These are phyloP conservation scores for Penicillium sp. DNA, from an alignment of 2,329 filamentous ascomycete genomes.

Conservation along the genomic window DNA sequence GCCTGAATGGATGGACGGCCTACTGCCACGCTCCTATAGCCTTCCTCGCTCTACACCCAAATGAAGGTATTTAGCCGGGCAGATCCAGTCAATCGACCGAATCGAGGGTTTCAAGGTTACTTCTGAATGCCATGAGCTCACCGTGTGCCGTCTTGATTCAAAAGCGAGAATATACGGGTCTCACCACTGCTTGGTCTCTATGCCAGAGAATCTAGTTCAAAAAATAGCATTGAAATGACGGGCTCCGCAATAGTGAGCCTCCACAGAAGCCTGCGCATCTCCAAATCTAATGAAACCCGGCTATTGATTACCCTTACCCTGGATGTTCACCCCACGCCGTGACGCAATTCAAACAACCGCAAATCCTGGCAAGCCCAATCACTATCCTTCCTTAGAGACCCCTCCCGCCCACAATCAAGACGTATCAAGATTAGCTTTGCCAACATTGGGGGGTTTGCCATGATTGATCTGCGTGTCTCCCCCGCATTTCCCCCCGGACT, in stretches of 20 bases:
- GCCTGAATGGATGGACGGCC: background rate
- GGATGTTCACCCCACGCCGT: background rate
- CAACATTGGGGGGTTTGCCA: background rate
- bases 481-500: slow-evolving; percentile 4
- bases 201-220: too few relatives aligned
- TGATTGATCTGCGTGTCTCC: background rate
- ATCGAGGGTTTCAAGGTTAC: too few relatives aligned
- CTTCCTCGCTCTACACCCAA: too few relatives aligned
- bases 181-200: too few relatives aligned
- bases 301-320: background rate
- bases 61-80: background rate
- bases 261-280: background rate
- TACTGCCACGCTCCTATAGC: background rate
- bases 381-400: background rate
- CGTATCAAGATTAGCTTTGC: background rate
- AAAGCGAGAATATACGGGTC: too few relatives aligned
- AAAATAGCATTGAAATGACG: too few relatives aligned
- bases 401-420: background rate
- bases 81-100: background rate
- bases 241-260: background rate
- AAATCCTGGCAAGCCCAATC: background rate
- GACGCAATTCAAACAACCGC: background rate
- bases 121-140: too few relatives aligned
- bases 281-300: background rate
- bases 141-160: too few relatives aligned